Evolutionary conservation across 441 rosid species (phyloP).

Genomic region (Pelargonium australe): DNA sequence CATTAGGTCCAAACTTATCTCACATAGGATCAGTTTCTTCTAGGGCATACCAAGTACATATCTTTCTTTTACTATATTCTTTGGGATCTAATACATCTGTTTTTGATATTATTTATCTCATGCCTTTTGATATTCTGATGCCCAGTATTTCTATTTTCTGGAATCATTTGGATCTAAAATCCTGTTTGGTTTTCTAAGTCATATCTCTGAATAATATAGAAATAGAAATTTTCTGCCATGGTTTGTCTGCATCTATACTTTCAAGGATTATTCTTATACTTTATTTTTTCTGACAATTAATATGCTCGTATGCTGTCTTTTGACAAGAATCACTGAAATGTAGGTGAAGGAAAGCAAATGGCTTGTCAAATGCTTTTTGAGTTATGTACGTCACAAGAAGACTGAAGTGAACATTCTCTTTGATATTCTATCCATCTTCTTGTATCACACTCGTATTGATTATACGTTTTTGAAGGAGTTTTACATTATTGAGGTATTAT

Average conservation of each 20-base stretch:
- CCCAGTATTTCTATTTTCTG: neutral
- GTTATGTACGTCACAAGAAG: conserved; percentile 77
- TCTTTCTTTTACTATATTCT: neutral
- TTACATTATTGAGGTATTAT: conserved; percentile 84
- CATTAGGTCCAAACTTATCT: neutral
- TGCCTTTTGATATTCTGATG: neutral
- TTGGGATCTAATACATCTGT: neutral
- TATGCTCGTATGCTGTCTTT: conserved; percentile 9
- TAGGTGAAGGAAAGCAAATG: conserved; percentile 99
- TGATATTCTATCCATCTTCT: conserved; percentile 85
- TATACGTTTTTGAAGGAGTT: conserved; percentile 93
- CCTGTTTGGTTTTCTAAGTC: neutral
- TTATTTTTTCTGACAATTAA: conserved; percentile 5
- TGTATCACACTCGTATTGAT: conserved; percentile 86
- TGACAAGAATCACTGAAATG: conserved; percentile 25
- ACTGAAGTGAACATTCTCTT: conserved; percentile 78
- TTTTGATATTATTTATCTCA: neutral
- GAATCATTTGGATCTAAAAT: neutral
- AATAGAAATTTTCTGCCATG: conserved; percentile 3
- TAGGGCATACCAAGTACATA: neutral
- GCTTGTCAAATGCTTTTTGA: conserved; percentile 97
- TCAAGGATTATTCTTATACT: neutral
- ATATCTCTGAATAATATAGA: neutral
- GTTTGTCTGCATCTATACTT: neutral
- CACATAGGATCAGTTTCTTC: neutral